Evolutionary conservation across 352 stramenopile genomes (phyloP).

Genomic region (Aphanomyces invadans): DNA sequence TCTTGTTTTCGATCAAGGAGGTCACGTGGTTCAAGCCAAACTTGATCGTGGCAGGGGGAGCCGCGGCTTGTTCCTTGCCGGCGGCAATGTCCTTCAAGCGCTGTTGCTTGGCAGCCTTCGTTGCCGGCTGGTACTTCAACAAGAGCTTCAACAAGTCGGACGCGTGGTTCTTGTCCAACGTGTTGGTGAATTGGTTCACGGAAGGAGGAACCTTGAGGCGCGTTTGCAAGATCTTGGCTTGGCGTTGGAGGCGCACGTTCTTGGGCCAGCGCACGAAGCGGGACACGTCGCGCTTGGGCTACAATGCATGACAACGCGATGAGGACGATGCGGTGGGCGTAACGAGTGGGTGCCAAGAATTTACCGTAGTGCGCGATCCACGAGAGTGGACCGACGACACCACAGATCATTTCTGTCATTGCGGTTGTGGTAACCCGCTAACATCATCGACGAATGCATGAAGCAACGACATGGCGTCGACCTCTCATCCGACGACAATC

Average conservation of each 20-base stretch:
- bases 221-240: constrained; percentile 98
- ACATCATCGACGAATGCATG: constrained; percentile 28
- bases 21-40: constrained; percentile 99
- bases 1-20: constrained; percentile 98
- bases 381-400: constrained; percentile 32
- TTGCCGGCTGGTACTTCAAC: constrained; percentile 99
- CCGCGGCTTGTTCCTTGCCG: constrained; percentile 86
- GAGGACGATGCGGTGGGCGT: not conserved
- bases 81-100: constrained; percentile 94
- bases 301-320: constrained; percentile 23
- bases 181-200: constrained; percentile 99
- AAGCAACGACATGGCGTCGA: constrained; percentile 21
- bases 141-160: constrained; percentile 98
- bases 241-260: constrained; percentile 98
- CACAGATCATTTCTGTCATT: constrained; percentile 88
- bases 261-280: constrained; percentile 98
- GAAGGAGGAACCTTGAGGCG: constrained; percentile 98
- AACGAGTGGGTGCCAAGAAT: not conserved
- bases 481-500: not conserved
- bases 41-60: constrained; percentile 91
- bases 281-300: constrained; percentile 94
- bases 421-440: constrained; percentile 86
- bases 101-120: constrained; percentile 95
- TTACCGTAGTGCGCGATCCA: not conserved
- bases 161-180: constrained; percentile 97